These are phyloP conservation scores for Symbiodinium natans DNA, from an alignment of 73 alveolate genomes.

Conservation along the genomic window DNA sequence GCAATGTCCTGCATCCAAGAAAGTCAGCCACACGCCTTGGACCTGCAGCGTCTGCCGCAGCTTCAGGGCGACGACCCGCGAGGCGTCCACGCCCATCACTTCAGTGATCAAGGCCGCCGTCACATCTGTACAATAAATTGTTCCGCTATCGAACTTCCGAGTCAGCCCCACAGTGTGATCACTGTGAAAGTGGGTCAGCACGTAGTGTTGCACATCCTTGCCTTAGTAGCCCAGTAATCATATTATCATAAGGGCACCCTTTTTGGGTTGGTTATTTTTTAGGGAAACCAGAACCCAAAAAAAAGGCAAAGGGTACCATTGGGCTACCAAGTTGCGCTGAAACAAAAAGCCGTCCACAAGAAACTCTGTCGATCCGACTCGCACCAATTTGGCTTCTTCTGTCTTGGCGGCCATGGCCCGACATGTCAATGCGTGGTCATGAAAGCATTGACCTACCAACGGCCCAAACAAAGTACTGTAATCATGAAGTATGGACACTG, in stretches of 20 bases:
- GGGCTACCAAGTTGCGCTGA: not conserved
- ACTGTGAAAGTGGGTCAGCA: slow-evolving; percentile 89
- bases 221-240: slow-evolving; percentile 13
- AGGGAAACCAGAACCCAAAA: not conserved
- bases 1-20: slow-evolving; percentile 81
- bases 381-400: slow-evolving; percentile 55
- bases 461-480: too few species aligned
- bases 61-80: slow-evolving; percentile 36
- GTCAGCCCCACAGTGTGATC: slow-evolving; percentile 88
- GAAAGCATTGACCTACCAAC: too few species aligned
- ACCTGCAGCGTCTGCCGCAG: slow-evolving; percentile 58
- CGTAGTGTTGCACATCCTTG: slow-evolving; percentile 37
- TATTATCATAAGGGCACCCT: too few species aligned
- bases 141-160: slow-evolving; percentile 24
- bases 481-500: too few species aligned
- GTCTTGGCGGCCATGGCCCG: slow-evolving; percentile 67
- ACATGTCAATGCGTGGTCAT: too few species aligned
- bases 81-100: slow-evolving; percentile 80
- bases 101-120: slow-evolving; percentile 72
- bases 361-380: slow-evolving; percentile 6
- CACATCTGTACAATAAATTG: slow-evolving; percentile 75
- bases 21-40: slow-evolving; percentile 49
- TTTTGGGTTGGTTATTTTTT: not conserved
- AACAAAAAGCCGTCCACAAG: slow-evolving; percentile 72
- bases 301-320: not conserved